Evolutionary conservation across 257 asterid genomes (phyloP).

Genomic region (Petunia axillaris): DNA sequence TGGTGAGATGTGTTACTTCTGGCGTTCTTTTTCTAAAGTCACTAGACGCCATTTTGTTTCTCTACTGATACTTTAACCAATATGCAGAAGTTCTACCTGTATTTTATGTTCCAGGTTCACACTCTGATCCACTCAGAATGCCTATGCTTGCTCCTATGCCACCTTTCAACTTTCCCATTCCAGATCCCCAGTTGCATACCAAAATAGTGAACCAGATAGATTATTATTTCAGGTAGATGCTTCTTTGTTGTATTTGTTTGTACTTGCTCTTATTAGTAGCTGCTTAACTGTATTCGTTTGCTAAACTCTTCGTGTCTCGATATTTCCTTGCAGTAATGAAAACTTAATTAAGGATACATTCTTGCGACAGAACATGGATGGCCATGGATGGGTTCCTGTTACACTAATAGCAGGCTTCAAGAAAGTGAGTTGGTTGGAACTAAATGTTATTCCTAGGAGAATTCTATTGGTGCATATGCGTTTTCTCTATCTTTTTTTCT

Average conservation of each 20-base stretch:
- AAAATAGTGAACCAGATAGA: slow-evolving; percentile 67
- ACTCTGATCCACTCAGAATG: slow-evolving; percentile 57
- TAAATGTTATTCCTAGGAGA: neutral
- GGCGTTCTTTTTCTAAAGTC: slow-evolving; percentile 17
- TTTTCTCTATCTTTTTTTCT: neutral
- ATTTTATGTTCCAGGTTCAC: slow-evolving; percentile 51
- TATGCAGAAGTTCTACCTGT: slow-evolving; percentile 58
- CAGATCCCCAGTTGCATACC: slow-evolving; percentile 59
- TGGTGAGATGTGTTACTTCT: slow-evolving; percentile 48
- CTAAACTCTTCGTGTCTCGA: slow-evolving; percentile 9
- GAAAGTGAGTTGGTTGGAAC: slow-evolving; percentile 47
- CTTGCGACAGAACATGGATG: slow-evolving; percentile 80
- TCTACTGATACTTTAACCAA: slow-evolving; percentile 30
- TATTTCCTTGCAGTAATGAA: slow-evolving; percentile 54
- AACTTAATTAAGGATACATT: slow-evolving; percentile 69
- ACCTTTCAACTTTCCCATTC: slow-evolving; percentile 41
- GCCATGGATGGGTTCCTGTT: slow-evolving; percentile 80
- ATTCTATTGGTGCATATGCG: neutral
- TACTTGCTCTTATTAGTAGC: neutral
- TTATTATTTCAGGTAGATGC: slow-evolving; percentile 70
- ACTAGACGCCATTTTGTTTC: neutral
- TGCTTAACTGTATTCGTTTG: neutral
- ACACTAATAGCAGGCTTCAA: slow-evolving; percentile 70
- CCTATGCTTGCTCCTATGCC: slow-evolving; percentile 53
- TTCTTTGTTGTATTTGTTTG: slow-evolving; percentile 2